phyloP scores from a whole-genome alignment of 208 protist genomes.

The Strigomonas galati region DNA sequence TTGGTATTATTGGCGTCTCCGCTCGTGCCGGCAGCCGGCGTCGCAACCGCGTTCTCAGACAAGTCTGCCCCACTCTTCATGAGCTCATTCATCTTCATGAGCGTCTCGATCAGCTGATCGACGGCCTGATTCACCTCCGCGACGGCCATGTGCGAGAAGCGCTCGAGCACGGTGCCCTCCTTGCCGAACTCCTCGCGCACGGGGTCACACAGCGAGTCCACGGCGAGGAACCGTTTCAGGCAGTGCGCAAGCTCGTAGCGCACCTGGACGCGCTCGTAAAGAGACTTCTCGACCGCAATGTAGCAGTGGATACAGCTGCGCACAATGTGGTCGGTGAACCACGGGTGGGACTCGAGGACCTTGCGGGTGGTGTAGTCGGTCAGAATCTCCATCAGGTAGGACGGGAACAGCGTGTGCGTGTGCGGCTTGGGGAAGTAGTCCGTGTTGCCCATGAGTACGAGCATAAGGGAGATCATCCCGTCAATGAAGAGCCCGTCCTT shows the following conservation, averaged over 20 bases:
- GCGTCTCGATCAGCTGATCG: conserved; percentile 76
- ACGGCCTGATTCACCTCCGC: conserved; percentile 84
- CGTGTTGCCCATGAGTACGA: conserved; percentile 90
- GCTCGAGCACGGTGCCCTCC: conserved; percentile 69
- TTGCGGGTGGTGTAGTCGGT: conserved; percentile 41
- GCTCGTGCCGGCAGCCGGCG: neutral
- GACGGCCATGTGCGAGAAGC: conserved; percentile 89
- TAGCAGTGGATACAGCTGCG: conserved; percentile 84
- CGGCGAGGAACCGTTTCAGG: conserved; percentile 67
- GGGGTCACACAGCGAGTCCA: conserved; percentile 62
- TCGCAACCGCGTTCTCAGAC: conserved; percentile 43
- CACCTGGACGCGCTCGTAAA: conserved; percentile 79
- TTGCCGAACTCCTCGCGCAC: conserved; percentile 73
- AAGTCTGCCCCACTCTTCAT: conserved; percentile 60
- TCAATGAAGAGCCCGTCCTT: conserved; percentile 53
- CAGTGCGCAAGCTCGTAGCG: conserved; percentile 82
- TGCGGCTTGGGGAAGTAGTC: conserved; percentile 88
- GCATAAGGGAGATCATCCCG: conserved; percentile 77
- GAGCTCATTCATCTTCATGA: conserved; percentile 80
- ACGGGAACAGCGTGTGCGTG: conserved; percentile 82
- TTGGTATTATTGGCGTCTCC: neutral
- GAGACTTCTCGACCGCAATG: conserved; percentile 86
- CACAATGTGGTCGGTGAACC: conserved; percentile 79
- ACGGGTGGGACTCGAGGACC: conserved; percentile 68
- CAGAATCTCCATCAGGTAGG: conserved; percentile 60